Evolutionary conservation across 129 eudicot genomes (phyloP).

Genomic region (Gnaphalium uliginosum): DNA sequence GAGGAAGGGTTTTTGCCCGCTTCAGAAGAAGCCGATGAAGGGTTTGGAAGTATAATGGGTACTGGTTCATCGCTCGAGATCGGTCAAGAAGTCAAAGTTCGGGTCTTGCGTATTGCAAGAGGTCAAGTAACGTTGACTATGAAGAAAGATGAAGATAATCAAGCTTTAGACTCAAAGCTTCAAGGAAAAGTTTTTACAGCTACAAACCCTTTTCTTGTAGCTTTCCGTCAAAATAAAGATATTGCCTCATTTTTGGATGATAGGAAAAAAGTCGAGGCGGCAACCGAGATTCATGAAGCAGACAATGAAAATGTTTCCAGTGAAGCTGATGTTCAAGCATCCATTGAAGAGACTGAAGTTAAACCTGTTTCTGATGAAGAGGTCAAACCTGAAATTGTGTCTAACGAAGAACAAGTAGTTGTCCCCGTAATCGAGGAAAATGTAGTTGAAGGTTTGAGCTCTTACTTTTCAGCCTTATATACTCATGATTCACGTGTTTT

Average conservation of each 20-base stretch:
- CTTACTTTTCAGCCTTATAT: conserved; percentile 18
- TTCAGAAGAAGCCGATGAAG: conserved; percentile 80
- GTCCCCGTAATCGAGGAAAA: conserved; percentile 32
- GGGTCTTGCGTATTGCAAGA: conserved; percentile 73
- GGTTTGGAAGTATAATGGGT: conserved; percentile 57
- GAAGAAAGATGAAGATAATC: conserved; percentile 64
- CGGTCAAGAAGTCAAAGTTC: conserved; percentile 86
- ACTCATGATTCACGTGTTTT: background rate
- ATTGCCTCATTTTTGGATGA: conserved; percentile 75
- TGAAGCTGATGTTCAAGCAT: conserved; percentile 31
- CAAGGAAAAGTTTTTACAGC: conserved; percentile 57
- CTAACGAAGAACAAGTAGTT: conserved; percentile 35
- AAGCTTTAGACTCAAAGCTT: conserved; percentile 46
- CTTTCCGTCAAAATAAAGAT: conserved; percentile 70
- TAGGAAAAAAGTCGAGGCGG: conserved; percentile 47
- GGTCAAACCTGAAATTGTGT: conserved; percentile 16
- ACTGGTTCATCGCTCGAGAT: conserved; percentile 57
- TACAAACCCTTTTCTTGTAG: conserved; percentile 78
- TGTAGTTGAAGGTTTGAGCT: conserved; percentile 40
- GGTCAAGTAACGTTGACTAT: conserved; percentile 81
- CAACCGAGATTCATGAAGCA: conserved; percentile 22
- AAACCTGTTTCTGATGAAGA: conserved; percentile 16
- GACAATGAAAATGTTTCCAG: conserved; percentile 17
- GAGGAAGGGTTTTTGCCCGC: conserved; percentile 92
- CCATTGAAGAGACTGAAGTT: conserved; percentile 33